Conservation (phyloP, 1,139 yeast species). For the Meyerozyma elateridarum region DNA sequence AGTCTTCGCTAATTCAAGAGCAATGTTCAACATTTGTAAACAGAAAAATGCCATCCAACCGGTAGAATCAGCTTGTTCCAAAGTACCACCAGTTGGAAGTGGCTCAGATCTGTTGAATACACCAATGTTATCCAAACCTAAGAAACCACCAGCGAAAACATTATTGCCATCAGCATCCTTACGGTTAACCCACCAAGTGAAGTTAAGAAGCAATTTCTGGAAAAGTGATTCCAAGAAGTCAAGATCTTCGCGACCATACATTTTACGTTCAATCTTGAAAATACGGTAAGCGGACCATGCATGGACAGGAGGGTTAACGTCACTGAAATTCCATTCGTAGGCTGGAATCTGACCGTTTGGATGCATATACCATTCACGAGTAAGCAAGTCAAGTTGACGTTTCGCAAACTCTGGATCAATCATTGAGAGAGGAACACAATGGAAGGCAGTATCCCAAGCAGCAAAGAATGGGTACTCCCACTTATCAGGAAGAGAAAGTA, state of each 20-base stretch:
- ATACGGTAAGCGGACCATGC: constrained; percentile 96
- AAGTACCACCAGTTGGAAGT: constrained; percentile 85
- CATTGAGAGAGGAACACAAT: constrained; percentile 91
- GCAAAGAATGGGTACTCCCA: constrained; percentile 98
- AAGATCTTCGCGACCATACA: constrained; percentile 78
- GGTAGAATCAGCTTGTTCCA: constrained; percentile 95
- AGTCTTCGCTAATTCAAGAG: constrained; percentile 82
- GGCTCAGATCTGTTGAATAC: constrained; percentile 93
- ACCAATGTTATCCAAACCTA: constrained; percentile 93
- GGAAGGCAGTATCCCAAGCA: constrained; percentile 98
- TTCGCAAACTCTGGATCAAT: constrained; percentile 93
- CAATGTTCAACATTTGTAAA: constrained; percentile 88
- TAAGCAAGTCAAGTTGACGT: constrained; percentile 78
- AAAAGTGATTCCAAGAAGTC: constrained; percentile 87
- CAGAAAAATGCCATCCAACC: constrained; percentile 98
- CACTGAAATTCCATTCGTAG: constrained; percentile 95
- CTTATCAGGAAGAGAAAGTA: constrained; percentile 88
- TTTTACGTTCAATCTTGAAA: constrained; percentile 82
- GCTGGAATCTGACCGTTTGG: constrained; percentile 99
- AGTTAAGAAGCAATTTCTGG: constrained; percentile 83
- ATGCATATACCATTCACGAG: constrained; percentile 98
- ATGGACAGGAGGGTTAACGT: constrained; percentile 96
- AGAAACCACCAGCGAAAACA: constrained; percentile 91
- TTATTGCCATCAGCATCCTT: constrained; percentile 87
- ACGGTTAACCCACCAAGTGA: constrained; percentile 98